Conservation (phyloP, 352 stramenopile genomes). For the Phytophthora chlamydospora region DNA sequence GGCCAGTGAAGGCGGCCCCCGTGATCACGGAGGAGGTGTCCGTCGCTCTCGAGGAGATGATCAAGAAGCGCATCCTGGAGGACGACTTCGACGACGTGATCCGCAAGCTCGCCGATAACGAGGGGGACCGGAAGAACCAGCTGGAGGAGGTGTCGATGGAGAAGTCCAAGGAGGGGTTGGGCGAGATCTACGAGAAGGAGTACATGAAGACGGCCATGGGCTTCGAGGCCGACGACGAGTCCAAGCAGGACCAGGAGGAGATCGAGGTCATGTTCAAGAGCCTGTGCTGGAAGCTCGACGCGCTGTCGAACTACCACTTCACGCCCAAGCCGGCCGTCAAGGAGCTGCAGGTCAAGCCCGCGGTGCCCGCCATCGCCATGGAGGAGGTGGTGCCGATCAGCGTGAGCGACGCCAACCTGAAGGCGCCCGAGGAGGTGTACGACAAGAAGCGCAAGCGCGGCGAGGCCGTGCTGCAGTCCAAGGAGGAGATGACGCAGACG, state of each 20-base stretch:
- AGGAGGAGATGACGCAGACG: conserved; percentile 89
- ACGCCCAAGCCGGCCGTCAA: conserved; percentile 93
- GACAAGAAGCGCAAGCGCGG: conserved; percentile 90
- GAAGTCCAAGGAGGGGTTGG: conserved; percentile 91
- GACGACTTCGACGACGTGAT: conserved; percentile 96
- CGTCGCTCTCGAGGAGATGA: conserved; percentile 92
- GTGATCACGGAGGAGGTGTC: conserved; percentile 94
- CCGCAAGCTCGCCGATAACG: conserved; percentile 85
- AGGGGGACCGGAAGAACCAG: conserved; percentile 83
- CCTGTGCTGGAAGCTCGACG: conserved; percentile 95
- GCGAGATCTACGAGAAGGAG: conserved; percentile 96
- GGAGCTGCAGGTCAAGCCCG: conserved; percentile 87
- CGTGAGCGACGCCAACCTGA: conserved; percentile 85
- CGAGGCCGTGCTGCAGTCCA: conserved; percentile 77
- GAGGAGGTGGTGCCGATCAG: conserved; percentile 86
- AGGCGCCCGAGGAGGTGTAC: conserved; percentile 84
- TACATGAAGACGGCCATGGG: conserved; percentile 95
- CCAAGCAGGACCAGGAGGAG: conserved; percentile 93
- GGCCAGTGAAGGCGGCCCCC: conserved; percentile 90
- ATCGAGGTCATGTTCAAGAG: conserved; percentile 96
- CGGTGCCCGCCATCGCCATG: conserved; percentile 84
- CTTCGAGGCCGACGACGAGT: conserved; percentile 92
- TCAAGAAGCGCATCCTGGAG: conserved; percentile 95
- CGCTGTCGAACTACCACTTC: conserved; percentile 96
- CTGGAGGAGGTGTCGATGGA: conserved; percentile 94